Evolutionary conservation across 23 red algal genomes (phyloP), one percentile per base, ranked within the genome.

Genomic region (Agarophyton chilense): DNA sequence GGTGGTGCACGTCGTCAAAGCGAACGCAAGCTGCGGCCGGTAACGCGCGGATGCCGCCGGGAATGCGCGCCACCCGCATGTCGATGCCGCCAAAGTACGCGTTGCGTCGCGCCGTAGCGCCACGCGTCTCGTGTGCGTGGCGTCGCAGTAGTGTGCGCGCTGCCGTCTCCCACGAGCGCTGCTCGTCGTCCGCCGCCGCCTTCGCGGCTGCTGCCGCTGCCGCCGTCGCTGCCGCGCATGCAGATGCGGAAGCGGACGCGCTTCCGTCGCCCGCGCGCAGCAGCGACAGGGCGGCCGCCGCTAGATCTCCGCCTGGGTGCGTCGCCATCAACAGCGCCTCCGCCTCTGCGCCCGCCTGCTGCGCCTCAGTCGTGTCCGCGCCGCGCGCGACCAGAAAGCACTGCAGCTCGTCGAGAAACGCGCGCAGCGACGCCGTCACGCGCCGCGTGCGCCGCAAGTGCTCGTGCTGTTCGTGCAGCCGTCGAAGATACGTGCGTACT

Each of bases 41-140:
- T 19, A 74, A 19, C 43, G 68, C 40, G 29, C 3, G 1, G 19
- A 74, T 21, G 0, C 2, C 0, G 19, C 25, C 43, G 43, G 45
- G 68, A 38, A 39, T 39, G 6, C 68, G 68, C 43, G 68, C 68
- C 22, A 46, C 45, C 39, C 68, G 68, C 68, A 74, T 74, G 6
- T 38, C 39, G 6, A 74, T 74, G 40, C 2, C 68, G 29, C n/a
- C 6, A 18, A 19, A 74, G 68, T 74, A 74, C 38, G 68, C 40
- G 68, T 74, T 74, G 39, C 68, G 68, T 10, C 68, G 38, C 43
- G 41, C 33, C 68, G 18, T 10, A 2, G 41, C 4, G 0, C 68
- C 68, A 6, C 31, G 6, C 31, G 22, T 21, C 55, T 21, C 52
- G 52, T 55, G 55, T 25, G 51, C 51, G 3, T 58, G 52, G 16